A percentile compares a stretch with the other conserved stretches of the same genome.
phyloP scores from a whole-genome alignment of 805 yeast species.

The Candida argentea region DNA sequence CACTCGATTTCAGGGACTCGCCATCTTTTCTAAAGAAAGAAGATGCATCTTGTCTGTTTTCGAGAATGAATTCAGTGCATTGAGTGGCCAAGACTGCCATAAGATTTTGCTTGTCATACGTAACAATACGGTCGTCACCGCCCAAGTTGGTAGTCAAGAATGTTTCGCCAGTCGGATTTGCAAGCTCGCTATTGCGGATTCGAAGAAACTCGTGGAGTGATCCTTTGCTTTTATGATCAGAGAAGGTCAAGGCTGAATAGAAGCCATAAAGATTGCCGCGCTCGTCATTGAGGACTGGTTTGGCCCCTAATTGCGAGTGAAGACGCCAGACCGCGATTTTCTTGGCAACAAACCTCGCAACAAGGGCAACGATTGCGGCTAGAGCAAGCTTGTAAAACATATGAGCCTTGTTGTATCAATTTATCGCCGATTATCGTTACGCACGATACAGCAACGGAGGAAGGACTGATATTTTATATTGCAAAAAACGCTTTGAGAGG shows the following conservation, averaged over 20 bases:
- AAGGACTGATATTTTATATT: too few species aligned
- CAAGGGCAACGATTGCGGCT: too few species aligned
- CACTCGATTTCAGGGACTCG: slow-evolving; percentile 32
- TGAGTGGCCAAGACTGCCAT: slow-evolving; percentile 34
- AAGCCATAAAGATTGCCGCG: slow-evolving; percentile 12
- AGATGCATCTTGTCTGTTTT: slow-evolving; percentile 27
- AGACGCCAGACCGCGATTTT: not conserved
- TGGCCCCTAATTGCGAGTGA: slow-evolving; percentile 5
- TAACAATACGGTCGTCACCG: slow-evolving; percentile 13
- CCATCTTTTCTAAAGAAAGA: slow-evolving; percentile 32
- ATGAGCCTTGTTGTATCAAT: too few species aligned
- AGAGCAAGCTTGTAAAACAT: too few species aligned
- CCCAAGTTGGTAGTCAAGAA: slow-evolving; percentile 3
- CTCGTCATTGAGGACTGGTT: slow-evolving; percentile 3
- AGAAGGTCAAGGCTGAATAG: slow-evolving; percentile 5
- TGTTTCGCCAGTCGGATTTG: slow-evolving; percentile 10
- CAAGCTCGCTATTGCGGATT: slow-evolving; percentile 6
- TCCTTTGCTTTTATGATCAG: slow-evolving; percentile 11
- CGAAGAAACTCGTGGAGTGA: slow-evolving; percentile 9
- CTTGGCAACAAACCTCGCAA: not conserved
- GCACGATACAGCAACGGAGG: too few species aligned
- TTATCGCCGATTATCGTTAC: too few species aligned
- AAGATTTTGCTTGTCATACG: slow-evolving; percentile 31
- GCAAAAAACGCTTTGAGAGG: too few species aligned
- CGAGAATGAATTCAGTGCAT: slow-evolving; percentile 30